These are phyloP conservation scores for Hypomontagnella submonticulosa DNA, from an alignment of 495 filamentous ascomycete species.

Conservation along the genomic window DNA sequence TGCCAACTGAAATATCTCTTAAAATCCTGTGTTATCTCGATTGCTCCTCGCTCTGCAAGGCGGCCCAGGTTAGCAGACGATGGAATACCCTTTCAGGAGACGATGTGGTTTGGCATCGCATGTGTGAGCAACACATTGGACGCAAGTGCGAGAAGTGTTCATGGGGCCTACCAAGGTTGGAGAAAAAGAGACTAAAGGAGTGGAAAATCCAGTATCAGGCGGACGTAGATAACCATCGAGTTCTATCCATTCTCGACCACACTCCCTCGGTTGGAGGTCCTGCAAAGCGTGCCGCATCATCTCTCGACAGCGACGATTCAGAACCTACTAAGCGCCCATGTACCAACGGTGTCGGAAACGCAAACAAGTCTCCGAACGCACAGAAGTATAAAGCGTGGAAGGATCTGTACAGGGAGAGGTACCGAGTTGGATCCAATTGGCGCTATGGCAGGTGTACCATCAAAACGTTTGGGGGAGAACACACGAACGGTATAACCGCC, in stretches of 20 bases:
- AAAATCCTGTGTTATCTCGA: slow-evolving; percentile 94
- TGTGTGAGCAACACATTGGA: slow-evolving; percentile 96
- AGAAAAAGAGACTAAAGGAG: slow-evolving; percentile 86
- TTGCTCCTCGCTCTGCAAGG: slow-evolving; percentile 95
- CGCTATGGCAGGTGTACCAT: slow-evolving; percentile 89
- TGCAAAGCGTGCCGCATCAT: slow-evolving; percentile 50
- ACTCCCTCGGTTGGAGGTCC: slow-evolving; percentile 7
- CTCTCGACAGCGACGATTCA: slow-evolving; percentile 40
- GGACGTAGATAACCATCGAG: slow-evolving; percentile 45
- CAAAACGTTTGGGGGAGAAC: slow-evolving; percentile 79
- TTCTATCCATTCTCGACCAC: slow-evolving; percentile 12
- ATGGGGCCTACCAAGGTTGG: slow-evolving; percentile 90
- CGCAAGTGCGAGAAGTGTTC: slow-evolving; percentile 97
- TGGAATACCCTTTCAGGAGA: slow-evolving; percentile 93
- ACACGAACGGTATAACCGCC: slow-evolving; percentile 95
- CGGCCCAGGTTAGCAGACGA: slow-evolving; percentile 89
- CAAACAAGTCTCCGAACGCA: slow-evolving; percentile 30
- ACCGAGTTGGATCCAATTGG: slow-evolving; percentile 94
- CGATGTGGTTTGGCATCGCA: slow-evolving; percentile 97
- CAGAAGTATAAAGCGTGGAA: slow-evolving; percentile 47
- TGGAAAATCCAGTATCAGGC: slow-evolving; percentile 83
- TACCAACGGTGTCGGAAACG: slow-evolving; percentile 40
- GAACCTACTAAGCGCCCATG: slow-evolving; percentile 62
- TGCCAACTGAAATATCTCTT: slow-evolving; percentile 91
- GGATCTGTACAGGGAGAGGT: slow-evolving; percentile 83